Evolutionary conservation across 257 asterid species (phyloP).

Genomic region (Echites panduratus): DNA sequence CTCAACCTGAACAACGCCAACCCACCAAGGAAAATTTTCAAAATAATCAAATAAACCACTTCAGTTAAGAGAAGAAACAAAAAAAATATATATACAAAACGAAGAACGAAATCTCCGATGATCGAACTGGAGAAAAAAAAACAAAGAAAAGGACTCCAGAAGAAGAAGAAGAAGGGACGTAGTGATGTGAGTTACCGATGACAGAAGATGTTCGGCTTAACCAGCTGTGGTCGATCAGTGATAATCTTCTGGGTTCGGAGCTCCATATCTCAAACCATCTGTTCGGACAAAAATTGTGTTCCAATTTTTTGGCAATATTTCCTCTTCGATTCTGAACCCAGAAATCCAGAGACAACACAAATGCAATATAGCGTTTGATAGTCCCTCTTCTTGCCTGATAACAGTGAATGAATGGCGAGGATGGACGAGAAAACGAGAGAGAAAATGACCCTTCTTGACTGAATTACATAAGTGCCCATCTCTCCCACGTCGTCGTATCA

Average conservation of each 20-base stretch:
- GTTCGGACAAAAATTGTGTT: neutral
- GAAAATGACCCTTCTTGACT: conserved; percentile 8
- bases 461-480: conserved; percentile 17
- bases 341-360: conserved; percentile 4
- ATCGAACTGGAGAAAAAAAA: neutral
- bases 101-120: neutral
- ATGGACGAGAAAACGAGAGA: conserved; percentile 12
- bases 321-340: neutral
- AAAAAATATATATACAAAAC: neutral
- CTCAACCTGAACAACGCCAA: neutral
- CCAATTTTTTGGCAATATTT: neutral
- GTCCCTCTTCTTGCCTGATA: conserved; percentile 11
- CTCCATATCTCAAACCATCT: conserved; percentile 19
- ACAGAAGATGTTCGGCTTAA: conserved; percentile 3
- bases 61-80: neutral
- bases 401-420: conserved; percentile 24
- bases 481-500: neutral
- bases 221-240: conserved; percentile 15
- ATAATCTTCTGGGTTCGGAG: conserved; percentile 21
- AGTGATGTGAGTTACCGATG: conserved; percentile 23
- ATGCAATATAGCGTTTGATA: neutral
- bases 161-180: neutral
- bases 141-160: neutral
- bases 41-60: neutral
- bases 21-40: too few relatives aligned